A percentile compares a stretch with the other conserved stretches of the same genome.
phyloP scores from a whole-genome alignment of 2,329 filamentous ascomycete species.

The Cordyceps sp. region DNA sequence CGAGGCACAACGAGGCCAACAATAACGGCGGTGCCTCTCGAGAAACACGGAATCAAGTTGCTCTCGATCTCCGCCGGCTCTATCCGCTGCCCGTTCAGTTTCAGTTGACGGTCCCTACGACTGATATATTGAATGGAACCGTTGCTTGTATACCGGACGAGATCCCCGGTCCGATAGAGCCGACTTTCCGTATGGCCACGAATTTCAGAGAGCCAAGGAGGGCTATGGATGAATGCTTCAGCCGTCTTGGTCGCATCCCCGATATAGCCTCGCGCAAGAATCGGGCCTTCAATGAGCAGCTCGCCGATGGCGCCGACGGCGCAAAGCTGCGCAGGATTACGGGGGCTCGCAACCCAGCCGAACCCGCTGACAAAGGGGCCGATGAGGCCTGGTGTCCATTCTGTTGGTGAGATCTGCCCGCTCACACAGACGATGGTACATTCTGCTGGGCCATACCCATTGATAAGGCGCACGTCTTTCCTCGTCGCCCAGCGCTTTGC shows the following conservation, averaged over 20 bases:
- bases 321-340: not conserved
- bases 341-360: conserved; percentile 1
- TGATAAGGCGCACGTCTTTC: conserved; percentile 1
- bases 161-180: conserved; percentile 30
- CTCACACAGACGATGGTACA: not conserved
- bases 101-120: conserved; percentile 2
- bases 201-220: conserved; percentile 13
- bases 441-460: conserved; percentile 1
- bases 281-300: conserved; percentile 9
- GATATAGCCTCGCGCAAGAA: conserved; percentile 8
- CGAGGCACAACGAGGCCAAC: not conserved
- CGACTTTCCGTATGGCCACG: conserved; percentile 8
- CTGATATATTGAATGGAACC: conserved; percentile 1
- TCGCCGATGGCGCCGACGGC: conserved; percentile 9
- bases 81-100: conserved; percentile 2
- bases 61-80: conserved; percentile 2
- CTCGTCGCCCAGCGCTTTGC: not conserved
- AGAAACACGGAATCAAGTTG: not conserved
- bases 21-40: not conserved
- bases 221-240: conserved; percentile 22
- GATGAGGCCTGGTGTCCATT: conserved; percentile 1
- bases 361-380: conserved; percentile 1
- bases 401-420: not conserved
- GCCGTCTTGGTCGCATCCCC: conserved; percentile 7
- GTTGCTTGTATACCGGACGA: conserved; percentile 18